Evolutionary conservation across 2,329 filamentous ascomycete genomes (phyloP), one percentile per base, ranked within the genome.

Genomic region (Clarireedia hainanense): DNA sequence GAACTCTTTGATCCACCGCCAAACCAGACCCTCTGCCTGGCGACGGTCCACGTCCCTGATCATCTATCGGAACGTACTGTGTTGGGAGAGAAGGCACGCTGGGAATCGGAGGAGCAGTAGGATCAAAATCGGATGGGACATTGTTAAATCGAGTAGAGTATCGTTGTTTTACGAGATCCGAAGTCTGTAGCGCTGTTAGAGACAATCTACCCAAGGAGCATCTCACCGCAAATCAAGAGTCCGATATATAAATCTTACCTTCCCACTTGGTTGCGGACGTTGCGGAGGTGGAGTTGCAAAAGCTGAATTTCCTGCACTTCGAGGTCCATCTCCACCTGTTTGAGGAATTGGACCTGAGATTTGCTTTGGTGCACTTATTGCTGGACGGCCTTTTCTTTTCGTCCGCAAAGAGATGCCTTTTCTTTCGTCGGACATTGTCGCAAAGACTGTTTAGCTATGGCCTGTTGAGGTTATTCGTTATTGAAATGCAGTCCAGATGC

Each of bases 131-230:
- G 58, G 82, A 75, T 1, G 88, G 87, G 1, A 86, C 72, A 61
- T 88, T 84, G 65, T 91, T 92, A 71, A 96, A 95, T 58, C 92
- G 85, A 43, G 91, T 91, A 40, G 94, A 97, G 73, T 97, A 99
- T 64, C 94, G 80, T 64, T 91, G 82, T 75, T 97, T 97, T 57
- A 99, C 91, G 53, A 97, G 77, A 70, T 99, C 92, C 24, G 81
- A 81, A 1, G 83, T 85, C 81, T 70, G 6, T 26, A 39, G 37
- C 30, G 4, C 15, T 34, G 40, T 58, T 50, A 62, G 58, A 59
- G 50, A 39, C 5, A 2, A 42, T 42, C 43, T 40, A 2, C 45
- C 14, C 43, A n/a, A 45, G 3, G 5, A 34, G 9, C 2, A 54
- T 12, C 6, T 23, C 7, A 7, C 10, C n/a, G 9, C 3, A 49